Evolutionary conservation across 306 rosid species (phyloP).

Genomic region (Cicer chorassanicum): DNA sequence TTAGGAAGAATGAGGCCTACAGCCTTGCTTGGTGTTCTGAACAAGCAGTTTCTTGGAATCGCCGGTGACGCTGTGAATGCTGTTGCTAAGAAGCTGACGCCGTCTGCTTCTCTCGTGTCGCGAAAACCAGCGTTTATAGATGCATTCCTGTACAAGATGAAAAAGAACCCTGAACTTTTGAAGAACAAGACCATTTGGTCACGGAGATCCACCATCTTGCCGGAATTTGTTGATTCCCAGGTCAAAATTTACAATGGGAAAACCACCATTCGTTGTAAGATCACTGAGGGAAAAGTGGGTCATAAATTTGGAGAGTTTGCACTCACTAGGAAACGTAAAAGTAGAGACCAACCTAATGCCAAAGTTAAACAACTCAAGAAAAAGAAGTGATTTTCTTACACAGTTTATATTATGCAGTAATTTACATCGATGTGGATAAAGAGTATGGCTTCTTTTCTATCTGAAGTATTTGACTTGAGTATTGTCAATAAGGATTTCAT

Average conservation of each 20-base stretch:
- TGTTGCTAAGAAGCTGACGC: constrained; percentile 17
- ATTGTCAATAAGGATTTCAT: constrained; percentile 22
- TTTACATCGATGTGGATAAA: constrained; percentile 29
- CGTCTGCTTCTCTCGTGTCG: constrained; percentile 7
- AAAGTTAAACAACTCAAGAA: constrained; percentile 50
- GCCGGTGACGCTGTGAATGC: constrained; percentile 23
- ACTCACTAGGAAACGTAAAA: constrained; percentile 53
- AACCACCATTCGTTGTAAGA: constrained; percentile 49
- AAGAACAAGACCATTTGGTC: constrained; percentile 51
- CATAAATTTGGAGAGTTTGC: constrained; percentile 55
- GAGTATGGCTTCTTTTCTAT: background rate
- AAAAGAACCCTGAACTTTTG: constrained; percentile 44
- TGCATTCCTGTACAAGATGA: constrained; percentile 51
- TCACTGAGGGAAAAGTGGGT: constrained; percentile 53
- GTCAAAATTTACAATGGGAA: constrained; percentile 55
- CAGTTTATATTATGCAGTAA: constrained; percentile 1
- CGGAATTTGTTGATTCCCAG: constrained; percentile 45
- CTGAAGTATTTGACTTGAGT: constrained; percentile 18
- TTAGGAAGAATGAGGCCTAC: constrained; percentile 51
- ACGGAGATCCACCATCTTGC: constrained; percentile 51
- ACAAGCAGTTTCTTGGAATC: constrained; percentile 45
- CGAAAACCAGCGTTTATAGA: constrained; percentile 45
- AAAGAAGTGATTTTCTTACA: constrained; percentile 45
- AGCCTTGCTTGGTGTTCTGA: constrained; percentile 39
- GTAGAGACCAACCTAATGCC: constrained; percentile 44